A percentile compares a stretch with the other conserved stretches of the same genome.
Evolutionary conservation across 305 asterid genomes (phyloP).

Genomic region (Lippia alba): DNA sequence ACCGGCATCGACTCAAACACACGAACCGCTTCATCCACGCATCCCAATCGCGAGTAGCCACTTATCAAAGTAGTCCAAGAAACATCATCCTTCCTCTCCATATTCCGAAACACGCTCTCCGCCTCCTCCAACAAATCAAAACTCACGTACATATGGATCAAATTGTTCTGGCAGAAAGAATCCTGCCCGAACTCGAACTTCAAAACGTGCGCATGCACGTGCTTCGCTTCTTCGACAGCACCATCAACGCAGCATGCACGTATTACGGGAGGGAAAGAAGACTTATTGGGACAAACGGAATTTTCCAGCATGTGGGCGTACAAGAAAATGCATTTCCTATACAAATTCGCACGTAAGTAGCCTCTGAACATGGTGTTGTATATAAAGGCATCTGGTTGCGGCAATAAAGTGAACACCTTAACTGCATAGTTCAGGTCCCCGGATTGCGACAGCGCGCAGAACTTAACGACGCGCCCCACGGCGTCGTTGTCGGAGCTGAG

Average conservation of each 20-base stretch:
- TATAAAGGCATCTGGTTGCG: constrained; percentile 74
- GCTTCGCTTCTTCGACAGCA: constrained; percentile 57
- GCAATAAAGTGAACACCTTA: constrained; percentile 66
- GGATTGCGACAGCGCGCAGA: constrained; percentile 49
- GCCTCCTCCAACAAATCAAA: constrained; percentile 65
- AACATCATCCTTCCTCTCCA: constrained; percentile 63
- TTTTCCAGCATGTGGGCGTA: constrained; percentile 58
- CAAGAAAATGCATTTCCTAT: constrained; percentile 43
- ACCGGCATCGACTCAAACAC: constrained; percentile 63
- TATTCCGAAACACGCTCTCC: constrained; percentile 56
- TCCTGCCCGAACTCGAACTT: constrained; percentile 69
- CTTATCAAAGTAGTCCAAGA: constrained; percentile 89
- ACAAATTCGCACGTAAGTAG: constrained; percentile 42
- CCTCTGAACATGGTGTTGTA: constrained; percentile 76
- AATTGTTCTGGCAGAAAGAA: constrained; percentile 68
- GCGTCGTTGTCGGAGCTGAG: constrained; percentile 66
- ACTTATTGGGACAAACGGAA: constrained; percentile 60
- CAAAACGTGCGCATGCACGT: constrained; percentile 64
- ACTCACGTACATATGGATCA: constrained; percentile 78
- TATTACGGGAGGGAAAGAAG: constrained; percentile 73
- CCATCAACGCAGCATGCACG: constrained; percentile 62
- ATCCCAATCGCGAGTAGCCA: constrained; percentile 65
- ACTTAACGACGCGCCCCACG: constrained; percentile 71
- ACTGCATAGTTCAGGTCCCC: constrained; percentile 69
- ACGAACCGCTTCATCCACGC: constrained; percentile 55